phyloP scores from a whole-genome alignment of 768 basidiomycete species.

The Boletus bicolor region DNA sequence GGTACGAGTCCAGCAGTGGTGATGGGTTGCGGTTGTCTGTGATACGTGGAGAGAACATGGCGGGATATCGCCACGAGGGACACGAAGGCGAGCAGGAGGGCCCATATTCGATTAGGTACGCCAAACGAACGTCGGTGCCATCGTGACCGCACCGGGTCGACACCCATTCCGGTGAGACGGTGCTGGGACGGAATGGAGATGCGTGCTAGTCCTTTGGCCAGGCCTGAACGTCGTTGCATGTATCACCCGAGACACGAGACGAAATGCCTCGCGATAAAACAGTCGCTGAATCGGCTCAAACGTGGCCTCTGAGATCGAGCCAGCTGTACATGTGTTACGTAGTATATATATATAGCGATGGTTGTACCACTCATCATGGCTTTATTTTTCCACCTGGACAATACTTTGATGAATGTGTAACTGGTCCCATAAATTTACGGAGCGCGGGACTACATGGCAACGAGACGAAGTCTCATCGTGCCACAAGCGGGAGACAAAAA shows the following conservation, averaged over 20 bases:
- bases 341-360: background rate
- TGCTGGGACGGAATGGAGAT: slow-evolving; percentile 48
- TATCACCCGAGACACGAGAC: slow-evolving; percentile 25
- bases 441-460: too few species aligned
- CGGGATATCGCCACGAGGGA: slow-evolving; percentile 56
- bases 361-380: too few species aligned
- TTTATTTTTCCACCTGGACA: background rate
- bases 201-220: slow-evolving; percentile 49
- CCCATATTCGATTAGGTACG: slow-evolving; percentile 69
- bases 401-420: too few species aligned
- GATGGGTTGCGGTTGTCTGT: slow-evolving; percentile 21
- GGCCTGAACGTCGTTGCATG: slow-evolving; percentile 60
- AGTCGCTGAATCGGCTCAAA: background rate
- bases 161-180: slow-evolving; percentile 42
- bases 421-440: too few species aligned
- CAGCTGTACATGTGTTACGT: background rate
- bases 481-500: too few species aligned
- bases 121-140: slow-evolving; percentile 56
- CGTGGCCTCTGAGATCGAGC: background rate
- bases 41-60: slow-evolving; percentile 45
- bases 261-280: slow-evolving; percentile 3
- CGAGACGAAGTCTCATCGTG: too few species aligned
- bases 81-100: slow-evolving; percentile 53
- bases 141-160: slow-evolving; percentile 47
- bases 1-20: slow-evolving; percentile 52